phyloP scores from a whole-genome alignment of 2,329 filamentous ascomycete species.

The Colletotrichum godetiae region DNA sequence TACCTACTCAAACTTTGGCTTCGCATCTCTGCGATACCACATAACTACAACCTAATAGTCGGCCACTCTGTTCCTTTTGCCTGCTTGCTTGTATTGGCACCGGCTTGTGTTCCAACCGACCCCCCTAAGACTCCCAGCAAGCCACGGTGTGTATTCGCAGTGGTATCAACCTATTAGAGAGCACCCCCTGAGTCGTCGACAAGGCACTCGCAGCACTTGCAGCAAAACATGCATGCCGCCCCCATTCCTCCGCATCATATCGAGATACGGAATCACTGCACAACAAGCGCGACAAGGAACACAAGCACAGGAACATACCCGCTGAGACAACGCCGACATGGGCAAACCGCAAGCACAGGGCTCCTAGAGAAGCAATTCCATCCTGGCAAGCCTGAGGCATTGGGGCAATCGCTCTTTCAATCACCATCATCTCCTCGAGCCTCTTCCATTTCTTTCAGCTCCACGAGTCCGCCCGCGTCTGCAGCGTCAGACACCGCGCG shows the following conservation, averaged over 20 bases:
- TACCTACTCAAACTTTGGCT: too few relatives aligned
- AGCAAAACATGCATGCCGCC: slow-evolving; percentile 6
- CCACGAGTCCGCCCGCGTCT: background rate
- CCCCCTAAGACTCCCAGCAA: background rate
- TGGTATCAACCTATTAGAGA: background rate
- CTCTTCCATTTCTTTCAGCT: background rate
- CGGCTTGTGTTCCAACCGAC: too few relatives aligned
- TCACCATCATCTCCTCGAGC: background rate
- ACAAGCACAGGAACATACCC: background rate
- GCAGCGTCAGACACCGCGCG: background rate
- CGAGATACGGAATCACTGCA: slow-evolving; percentile 8
- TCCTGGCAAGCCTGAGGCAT: background rate
- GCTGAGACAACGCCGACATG: slow-evolving; percentile 17
- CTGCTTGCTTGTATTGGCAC: too few relatives aligned
- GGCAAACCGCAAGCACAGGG: background rate
- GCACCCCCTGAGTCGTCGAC: background rate
- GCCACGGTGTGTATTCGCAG: background rate
- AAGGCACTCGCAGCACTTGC: slow-evolving; percentile 4
- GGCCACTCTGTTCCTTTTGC: too few relatives aligned
- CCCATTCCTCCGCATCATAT: slow-evolving; percentile 12
- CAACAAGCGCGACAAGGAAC: background rate
- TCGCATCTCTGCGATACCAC: too few relatives aligned
- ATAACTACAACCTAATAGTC: too few relatives aligned
- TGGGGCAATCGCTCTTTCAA: background rate
- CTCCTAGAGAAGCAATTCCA: slow-evolving; percentile 18